Conservation (phyloP, 345 rosid species). For the Eucalyptus pumila region DNA sequence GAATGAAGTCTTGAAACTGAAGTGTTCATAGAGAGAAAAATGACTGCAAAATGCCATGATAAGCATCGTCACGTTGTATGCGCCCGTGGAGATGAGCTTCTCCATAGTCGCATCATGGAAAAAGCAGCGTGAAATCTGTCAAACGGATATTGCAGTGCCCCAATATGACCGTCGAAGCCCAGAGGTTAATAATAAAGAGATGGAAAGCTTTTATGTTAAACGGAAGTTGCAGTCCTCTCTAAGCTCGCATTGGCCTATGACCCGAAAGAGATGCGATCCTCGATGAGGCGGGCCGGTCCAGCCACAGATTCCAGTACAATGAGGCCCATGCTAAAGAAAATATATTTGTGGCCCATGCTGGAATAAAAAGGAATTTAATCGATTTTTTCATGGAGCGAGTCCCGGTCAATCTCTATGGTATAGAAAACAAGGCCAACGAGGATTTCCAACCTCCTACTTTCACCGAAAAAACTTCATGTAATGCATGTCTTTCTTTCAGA, state of each 20-base stretch:
- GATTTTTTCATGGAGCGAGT: neutral
- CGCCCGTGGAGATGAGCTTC: too few relatives aligned
- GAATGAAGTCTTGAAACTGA: neutral
- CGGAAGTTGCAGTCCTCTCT: neutral
- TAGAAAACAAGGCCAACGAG: neutral
- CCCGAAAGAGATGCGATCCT: neutral
- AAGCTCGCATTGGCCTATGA: neutral
- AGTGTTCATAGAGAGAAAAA: neutral
- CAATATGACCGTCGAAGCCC: too few relatives aligned
- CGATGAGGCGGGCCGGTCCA: neutral
- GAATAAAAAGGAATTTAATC: neutral
- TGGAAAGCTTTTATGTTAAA: too few relatives aligned
- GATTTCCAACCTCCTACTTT: neutral
- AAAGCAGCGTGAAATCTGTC: too few relatives aligned
- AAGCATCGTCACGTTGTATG: too few relatives aligned
- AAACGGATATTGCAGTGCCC: too few relatives aligned
- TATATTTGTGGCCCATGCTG: neutral
- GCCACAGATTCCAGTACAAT: neutral
- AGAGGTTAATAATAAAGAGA: too few relatives aligned
- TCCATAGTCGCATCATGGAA: too few relatives aligned
- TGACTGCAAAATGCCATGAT: neutral
- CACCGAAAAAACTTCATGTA: neutral
- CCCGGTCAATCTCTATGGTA: too few relatives aligned
- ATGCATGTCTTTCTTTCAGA: neutral
- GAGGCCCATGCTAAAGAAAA: fast-evolving